Base-by-base conservation (phyloP, 768 basidiomycete genomes). In the Pleurotus citrinopileatus region DNA sequence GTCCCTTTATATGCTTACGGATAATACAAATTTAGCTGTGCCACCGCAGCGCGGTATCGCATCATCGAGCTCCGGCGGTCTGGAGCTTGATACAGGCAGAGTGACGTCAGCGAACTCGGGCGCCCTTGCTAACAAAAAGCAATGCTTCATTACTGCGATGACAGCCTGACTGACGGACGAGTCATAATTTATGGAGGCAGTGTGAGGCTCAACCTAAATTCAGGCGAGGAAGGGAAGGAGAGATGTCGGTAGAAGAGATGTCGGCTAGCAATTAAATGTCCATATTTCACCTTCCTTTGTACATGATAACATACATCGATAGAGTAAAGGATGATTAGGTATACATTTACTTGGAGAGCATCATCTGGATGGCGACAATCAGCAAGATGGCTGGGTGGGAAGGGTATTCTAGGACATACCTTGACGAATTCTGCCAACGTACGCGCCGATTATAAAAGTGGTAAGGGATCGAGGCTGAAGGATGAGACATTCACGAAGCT, bases 401-500 rank as follows among this genome's bases (percentile, higher is more conserved):
- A 52, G 17, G 27, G 42, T 28, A 40, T 22, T n/a, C 19, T n/a
- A n/a, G n/a, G n/a, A 27, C 56, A 36, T 57, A 63, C 66, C 66
- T 65, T 67, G 47, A 67, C 62, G 57, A 66, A 69, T 55, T 67
- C 67, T n/a, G n/a, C n/a, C n/a, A n/a, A n/a, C n/a, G n/a, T 61
- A 55, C 57, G 36, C 51, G 52, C 56, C 51, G 50, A 57, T 57
- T 50, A 19, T 15, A 48, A 22, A 12, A 36, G 12, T 13, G 25
- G 32, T 32, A 45, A 22, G 43, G 13, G 19, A 42, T 34, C 15
- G 17, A 52, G 25, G 52, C 25, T 17, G 55, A 15, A 46, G 34
- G 17, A 22, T 2, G 29, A 20, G 51, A 69, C 79, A 61, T 55
- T n/a, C n/a, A n/a, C n/a, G n/a, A n/a, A n/a, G n/a, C n/a, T n/a